Evolutionary conservation across 148 eudicot genomes (phyloP), one percentile per base, ranked within the genome.

Genomic region (Nyssa sinensis): DNA sequence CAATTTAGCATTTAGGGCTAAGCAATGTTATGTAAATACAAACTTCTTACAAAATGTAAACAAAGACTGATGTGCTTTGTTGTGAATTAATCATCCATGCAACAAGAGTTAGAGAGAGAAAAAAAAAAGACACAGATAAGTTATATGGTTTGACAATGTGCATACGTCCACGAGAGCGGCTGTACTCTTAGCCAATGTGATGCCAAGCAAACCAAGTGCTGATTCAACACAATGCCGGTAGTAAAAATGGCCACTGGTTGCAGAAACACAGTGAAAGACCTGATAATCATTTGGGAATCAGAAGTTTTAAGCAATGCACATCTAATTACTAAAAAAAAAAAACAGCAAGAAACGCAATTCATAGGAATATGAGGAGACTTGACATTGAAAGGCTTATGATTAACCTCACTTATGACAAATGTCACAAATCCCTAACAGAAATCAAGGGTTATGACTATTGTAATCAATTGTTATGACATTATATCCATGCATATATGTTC

Each of bases 181-280:
- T n/a, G n/a, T n/a, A n/a, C n/a, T n/a, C n/a, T n/a, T n/a, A n/a
- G n/a, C n/a, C n/a, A n/a, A n/a, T n/a, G n/a, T n/a, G n/a, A n/a
- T n/a, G n/a, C n/a, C n/a, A n/a, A n/a, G n/a, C n/a, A n/a, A n/a
- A n/a, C n/a, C n/a, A n/a, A n/a, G n/a, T n/a, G n/a, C n/a, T n/a
- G n/a, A n/a, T n/a, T n/a, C 91, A 55, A 92, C 99, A 84, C 99
- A 95, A 66, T 51, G 65, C 60, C 96, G 90, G 76, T 95, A 97
- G 82, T 89, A 95, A 79, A 95, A 95, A 73, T 81, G 85, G 30
- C 99, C 97, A 83, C 99, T 92, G 55, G 97, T 86, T 25, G 94
- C 97, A 81, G 84, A 84, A 67, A 88, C 88, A 79, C 99, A 95
- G 71, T 81, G 89, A 82, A 95, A 95, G 47, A 95, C 99, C 99